Percentiles rank a stretch among this genome's conserved stretches.
Conservation (phyloP, 164 flowering plant genomes). For the Piper betle region DNA sequence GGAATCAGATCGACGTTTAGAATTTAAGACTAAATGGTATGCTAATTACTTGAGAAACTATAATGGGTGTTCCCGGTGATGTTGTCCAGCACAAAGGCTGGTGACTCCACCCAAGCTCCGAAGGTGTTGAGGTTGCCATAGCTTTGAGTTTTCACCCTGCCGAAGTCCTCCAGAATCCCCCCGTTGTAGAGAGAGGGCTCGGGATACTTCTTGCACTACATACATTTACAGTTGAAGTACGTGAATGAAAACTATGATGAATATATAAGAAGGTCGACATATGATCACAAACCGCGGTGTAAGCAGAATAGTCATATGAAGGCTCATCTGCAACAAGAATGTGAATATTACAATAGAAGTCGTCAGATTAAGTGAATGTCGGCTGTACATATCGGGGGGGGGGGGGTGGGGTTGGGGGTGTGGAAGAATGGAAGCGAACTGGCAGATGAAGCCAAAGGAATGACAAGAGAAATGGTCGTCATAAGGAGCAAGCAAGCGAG, state of each 20-base stretch:
- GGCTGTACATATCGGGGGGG: too few relatives aligned
- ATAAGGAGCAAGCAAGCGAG: constrained; percentile 1
- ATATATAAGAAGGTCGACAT: not conserved
- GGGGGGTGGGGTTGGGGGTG: too few relatives aligned
- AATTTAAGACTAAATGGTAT: too few relatives aligned
- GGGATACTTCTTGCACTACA: constrained; percentile 56
- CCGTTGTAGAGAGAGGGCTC: constrained; percentile 69
- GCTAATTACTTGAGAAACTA: constrained; percentile 77
- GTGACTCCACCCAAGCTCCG: constrained; percentile 15
- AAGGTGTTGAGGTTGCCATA: not conserved
- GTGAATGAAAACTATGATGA: not conserved
- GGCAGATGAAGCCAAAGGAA: constrained; percentile 7
- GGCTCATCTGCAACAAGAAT: not conserved
- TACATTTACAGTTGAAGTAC: not conserved
- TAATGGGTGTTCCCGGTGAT: constrained; percentile 44
- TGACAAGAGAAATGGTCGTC: constrained; percentile 4
- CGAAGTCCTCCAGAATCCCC: constrained; percentile 40
- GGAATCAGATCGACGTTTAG: too few relatives aligned
- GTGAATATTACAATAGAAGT: not conserved
- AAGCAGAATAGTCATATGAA: not conserved
- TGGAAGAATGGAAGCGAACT: constrained; percentile 1
- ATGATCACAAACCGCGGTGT: not conserved
- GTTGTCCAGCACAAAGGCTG: constrained; percentile 41
- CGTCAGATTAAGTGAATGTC: not conserved
- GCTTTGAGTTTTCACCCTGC: not conserved